Evolutionary conservation across 805 yeast genomes (phyloP).

Genomic region (Saturnispora zaruensis): DNA sequence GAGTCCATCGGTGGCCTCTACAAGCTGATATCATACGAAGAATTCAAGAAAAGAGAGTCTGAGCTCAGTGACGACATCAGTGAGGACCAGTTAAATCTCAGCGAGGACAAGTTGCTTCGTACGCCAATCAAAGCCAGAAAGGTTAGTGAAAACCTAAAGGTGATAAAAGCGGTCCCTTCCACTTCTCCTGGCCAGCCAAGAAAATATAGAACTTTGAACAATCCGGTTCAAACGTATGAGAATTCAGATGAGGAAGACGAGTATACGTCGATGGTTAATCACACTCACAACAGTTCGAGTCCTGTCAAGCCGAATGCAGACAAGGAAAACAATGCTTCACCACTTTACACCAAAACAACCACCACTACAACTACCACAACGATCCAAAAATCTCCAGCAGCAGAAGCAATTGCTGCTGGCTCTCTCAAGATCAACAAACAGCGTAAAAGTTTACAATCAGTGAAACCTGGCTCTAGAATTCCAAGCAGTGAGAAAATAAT

Average conservation of each 20-base stretch:
- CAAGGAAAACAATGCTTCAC: conserved; percentile 26
- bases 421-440: conserved; percentile 20
- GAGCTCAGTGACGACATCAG: conserved; percentile 19
- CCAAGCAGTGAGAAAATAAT: conserved; percentile 26
- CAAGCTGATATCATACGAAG: conserved; percentile 54
- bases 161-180: conserved; percentile 65
- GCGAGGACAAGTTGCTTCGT: conserved; percentile 35
- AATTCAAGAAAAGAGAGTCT: conserved; percentile 42
- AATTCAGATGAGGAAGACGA: conserved; percentile 31
- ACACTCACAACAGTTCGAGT: conserved; percentile 12
- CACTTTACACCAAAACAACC: conserved; percentile 37
- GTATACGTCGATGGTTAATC: conserved; percentile 14
- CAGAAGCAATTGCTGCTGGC: conserved; percentile 17
- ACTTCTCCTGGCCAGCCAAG: conserved; percentile 98
- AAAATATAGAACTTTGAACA: conserved; percentile 40
- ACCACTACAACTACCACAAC: conserved; percentile 43
- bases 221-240: conserved; percentile 25
- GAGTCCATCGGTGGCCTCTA: conserved; percentile 59
- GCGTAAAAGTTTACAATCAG: conserved; percentile 18
- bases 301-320: conserved; percentile 18
- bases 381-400: conserved; percentile 23
- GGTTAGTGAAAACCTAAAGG: conserved; percentile 57
- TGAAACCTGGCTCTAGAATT: conserved; percentile 19
- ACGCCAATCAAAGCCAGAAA: conserved; percentile 71
- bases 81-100: conserved; percentile 22